Evolutionary conservation across 2,329 filamentous ascomycete species (phyloP).

Genomic region (Fusarium lyarnte): DNA sequence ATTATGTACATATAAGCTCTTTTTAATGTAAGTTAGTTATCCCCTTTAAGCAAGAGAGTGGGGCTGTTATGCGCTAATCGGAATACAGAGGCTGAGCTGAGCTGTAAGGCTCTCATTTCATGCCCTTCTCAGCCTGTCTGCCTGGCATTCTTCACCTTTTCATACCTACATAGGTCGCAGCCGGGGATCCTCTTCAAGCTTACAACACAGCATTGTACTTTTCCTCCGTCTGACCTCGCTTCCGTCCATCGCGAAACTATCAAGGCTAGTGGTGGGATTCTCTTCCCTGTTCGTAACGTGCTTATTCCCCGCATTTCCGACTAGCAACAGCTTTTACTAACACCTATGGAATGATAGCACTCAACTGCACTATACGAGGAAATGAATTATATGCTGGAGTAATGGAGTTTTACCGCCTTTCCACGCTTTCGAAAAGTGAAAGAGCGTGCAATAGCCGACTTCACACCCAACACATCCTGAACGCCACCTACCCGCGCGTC

Average conservation of each 20-base stretch:
- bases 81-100: too few species aligned
- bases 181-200: too few species aligned
- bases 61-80: too few species aligned
- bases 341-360: background rate
- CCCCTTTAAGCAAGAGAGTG: too few species aligned
- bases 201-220: too few species aligned
- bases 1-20: too few species aligned
- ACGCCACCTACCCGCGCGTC: background rate
- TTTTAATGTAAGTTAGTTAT: too few species aligned
- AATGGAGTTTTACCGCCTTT: background rate
- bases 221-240: too few species aligned
- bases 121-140: background rate
- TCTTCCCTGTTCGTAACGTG: background rate
- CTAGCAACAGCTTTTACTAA: background rate
- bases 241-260: background rate
- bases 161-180: background rate
- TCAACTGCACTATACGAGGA: too few species aligned
- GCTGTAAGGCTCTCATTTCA: background rate
- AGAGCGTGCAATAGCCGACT: background rate
- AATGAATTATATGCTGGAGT: background rate
- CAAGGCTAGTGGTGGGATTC: background rate
- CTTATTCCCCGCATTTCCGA: background rate
- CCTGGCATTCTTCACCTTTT: background rate
- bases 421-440: background rate
- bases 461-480: background rate